Percentiles rank a stretch among this genome's conserved stretches.
phyloP scores from a whole-genome alignment of 805 yeast genomes.

The Wickerhamomyces bovis region DNA sequence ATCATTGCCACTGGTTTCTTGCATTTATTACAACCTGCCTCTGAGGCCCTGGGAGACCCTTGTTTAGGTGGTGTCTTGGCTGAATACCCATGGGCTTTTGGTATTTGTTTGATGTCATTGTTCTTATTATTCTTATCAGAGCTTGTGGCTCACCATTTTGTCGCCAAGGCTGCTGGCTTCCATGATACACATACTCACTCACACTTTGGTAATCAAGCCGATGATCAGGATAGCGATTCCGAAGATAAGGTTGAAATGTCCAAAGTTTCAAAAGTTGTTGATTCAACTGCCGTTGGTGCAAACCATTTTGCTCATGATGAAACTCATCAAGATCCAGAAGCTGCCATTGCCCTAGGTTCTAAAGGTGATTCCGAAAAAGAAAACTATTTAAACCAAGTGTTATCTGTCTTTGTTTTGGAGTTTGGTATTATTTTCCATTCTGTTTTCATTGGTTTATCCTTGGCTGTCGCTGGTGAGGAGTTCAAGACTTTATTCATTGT shows the following conservation, averaged over 20 bases:
- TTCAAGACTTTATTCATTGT: constrained; percentile 67
- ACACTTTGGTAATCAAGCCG: constrained; percentile 41
- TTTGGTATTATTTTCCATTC: constrained; percentile 83
- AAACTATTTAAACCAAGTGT: constrained; percentile 48
- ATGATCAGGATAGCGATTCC: constrained; percentile 13
- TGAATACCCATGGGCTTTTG: constrained; percentile 52
- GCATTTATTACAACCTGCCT: constrained; percentile 67
- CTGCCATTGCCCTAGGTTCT: constrained; percentile 30
- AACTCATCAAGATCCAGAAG: constrained; percentile 40
- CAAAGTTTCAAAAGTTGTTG: constrained; percentile 15
- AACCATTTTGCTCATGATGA: constrained; percentile 39
- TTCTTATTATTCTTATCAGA: constrained; percentile 44
- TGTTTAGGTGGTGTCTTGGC: constrained; percentile 61
- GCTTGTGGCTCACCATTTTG: constrained; percentile 38
- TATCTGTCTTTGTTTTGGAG: constrained; percentile 57
- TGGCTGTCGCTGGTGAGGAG: constrained; percentile 75
- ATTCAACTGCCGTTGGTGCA: too few species aligned
- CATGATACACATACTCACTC: constrained; percentile 39
- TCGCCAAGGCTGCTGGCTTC: constrained; percentile 27
- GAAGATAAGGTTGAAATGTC: constrained; percentile 11
- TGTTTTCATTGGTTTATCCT: constrained; percentile 69
- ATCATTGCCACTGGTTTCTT: constrained; percentile 78
- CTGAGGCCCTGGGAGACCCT: constrained; percentile 44
- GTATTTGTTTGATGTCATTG: constrained; percentile 42
- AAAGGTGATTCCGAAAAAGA: constrained; percentile 30